A percentile compares a stretch with the other conserved stretches of the same genome.
phyloP scores from a whole-genome alignment of 176 grass and related monocot species.

The Alloteropsis semialata region DNA sequence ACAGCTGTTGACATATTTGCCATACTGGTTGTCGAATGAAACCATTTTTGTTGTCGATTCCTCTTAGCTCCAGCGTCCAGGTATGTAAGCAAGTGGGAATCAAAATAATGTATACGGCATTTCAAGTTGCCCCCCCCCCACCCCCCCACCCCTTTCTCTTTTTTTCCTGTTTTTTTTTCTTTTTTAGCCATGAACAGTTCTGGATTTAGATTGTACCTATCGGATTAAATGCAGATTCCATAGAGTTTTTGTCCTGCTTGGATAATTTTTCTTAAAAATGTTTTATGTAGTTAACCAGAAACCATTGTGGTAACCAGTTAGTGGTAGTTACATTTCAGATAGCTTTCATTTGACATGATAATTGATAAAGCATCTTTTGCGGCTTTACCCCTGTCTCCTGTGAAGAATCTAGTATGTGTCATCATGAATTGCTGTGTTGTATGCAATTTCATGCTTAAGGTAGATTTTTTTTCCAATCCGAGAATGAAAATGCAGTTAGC shows the following conservation, averaged over 20 bases:
- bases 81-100: conserved; percentile 16
- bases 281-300: too few species aligned
- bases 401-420: neutral
- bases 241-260: neutral
- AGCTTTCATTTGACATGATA: conserved; percentile 18
- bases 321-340: neutral
- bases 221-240: neutral
- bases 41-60: conserved; percentile 56
- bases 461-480: neutral
- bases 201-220: neutral
- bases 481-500: neutral
- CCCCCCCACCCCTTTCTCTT: too few species aligned
- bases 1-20: conserved; percentile 47
- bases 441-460: neutral
- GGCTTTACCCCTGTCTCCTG: neutral
- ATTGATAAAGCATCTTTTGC: neutral
- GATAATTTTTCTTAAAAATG: conserved; percentile 13
- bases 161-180: too few species aligned
- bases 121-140: neutral
- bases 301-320: too few species aligned
- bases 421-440: neutral
- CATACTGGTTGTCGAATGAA: conserved; percentile 58
- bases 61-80: conserved; percentile 33
- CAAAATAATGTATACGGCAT: neutral
- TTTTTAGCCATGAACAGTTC: neutral